phyloP scores from a whole-genome alignment of 306 rosid genomes.

The Cicer judaicum region DNA sequence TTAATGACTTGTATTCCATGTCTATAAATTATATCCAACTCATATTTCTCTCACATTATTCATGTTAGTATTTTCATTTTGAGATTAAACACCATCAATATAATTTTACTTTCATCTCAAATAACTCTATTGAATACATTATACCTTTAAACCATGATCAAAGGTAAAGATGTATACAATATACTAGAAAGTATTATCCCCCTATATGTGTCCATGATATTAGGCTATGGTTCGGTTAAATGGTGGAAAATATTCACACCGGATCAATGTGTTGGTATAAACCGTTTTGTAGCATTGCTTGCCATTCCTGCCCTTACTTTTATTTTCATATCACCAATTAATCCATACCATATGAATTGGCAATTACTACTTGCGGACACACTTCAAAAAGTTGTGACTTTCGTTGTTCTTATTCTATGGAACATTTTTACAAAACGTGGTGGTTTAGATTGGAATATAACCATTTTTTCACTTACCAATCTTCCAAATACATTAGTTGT shows the following conservation, averaged over 20 bases:
- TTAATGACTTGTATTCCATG: too few relatives aligned
- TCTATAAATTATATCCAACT: too few relatives aligned
- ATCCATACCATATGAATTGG: conserved; percentile 48
- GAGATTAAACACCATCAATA: neutral
- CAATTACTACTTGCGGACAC: conserved; percentile 41
- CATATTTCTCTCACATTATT: neutral
- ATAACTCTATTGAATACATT: neutral
- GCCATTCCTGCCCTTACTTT: conserved; percentile 45
- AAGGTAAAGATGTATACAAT: conserved; percentile 70
- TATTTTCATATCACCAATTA: conserved; percentile 25
- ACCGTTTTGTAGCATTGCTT: conserved; percentile 41
- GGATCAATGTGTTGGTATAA: conserved; percentile 45
- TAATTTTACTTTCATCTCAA: neutral
- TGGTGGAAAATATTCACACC: conserved; percentile 60
- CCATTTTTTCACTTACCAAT: conserved; percentile 71
- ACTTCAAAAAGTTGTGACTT: conserved; percentile 44
- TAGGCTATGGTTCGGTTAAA: conserved; percentile 45
- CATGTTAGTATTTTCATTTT: neutral
- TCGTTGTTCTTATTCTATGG: conserved; percentile 32
- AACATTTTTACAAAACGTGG: conserved; percentile 51
- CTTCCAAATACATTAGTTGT: conserved; percentile 85
- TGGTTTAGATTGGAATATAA: conserved; percentile 68
- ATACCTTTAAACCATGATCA: conserved; percentile 56
- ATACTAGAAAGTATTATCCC: conserved; percentile 43
- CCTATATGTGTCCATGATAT: conserved; percentile 43